Conservation (phyloP, 345 rosid genomes). For the Laguncularia racemosa region DNA sequence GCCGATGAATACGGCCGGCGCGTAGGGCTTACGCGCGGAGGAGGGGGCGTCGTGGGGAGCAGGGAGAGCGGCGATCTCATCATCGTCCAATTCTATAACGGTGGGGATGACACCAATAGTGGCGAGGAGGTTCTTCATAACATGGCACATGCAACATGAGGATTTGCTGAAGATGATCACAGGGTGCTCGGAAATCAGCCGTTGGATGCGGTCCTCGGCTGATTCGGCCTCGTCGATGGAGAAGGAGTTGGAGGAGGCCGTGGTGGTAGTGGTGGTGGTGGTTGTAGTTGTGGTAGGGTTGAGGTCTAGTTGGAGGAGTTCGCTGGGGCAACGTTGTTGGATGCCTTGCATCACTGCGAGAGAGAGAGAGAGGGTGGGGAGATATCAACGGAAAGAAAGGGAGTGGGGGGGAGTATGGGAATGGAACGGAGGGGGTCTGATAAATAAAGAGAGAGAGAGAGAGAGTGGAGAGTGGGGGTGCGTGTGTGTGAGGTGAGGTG, state of each 20-base stretch:
- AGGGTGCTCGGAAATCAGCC: conserved; percentile 79
- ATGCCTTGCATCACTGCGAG: conserved; percentile 61
- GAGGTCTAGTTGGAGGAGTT: conserved; percentile 37
- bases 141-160: conserved; percentile 95
- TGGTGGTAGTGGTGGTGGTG: conserved; percentile 43
- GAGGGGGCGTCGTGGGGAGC: background rate
- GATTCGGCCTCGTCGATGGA: conserved; percentile 82
- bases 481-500: conserved; percentile 13
- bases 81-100: conserved; percentile 75
- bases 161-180: conserved; percentile 88
- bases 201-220: conserved; percentile 60
- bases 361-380: background rate
- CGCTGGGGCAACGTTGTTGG: conserved; percentile 31
- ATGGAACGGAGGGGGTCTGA: conserved; percentile 11
- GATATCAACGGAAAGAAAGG: conserved; percentile 10
- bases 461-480: background rate
- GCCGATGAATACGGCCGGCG: conserved; percentile 36
- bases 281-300: conserved; percentile 25
- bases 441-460: conserved; percentile 15
- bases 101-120: conserved; percentile 82
- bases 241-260: conserved; percentile 40
- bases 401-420: conserved; percentile 18
- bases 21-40: background rate
- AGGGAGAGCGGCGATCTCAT: conserved; percentile 17
- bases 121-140: conserved; percentile 75